Evolutionary conservation across 148 eudicot genomes (phyloP), one percentile per base, ranked within the genome.

Genomic region (Rhododendron molle): DNA sequence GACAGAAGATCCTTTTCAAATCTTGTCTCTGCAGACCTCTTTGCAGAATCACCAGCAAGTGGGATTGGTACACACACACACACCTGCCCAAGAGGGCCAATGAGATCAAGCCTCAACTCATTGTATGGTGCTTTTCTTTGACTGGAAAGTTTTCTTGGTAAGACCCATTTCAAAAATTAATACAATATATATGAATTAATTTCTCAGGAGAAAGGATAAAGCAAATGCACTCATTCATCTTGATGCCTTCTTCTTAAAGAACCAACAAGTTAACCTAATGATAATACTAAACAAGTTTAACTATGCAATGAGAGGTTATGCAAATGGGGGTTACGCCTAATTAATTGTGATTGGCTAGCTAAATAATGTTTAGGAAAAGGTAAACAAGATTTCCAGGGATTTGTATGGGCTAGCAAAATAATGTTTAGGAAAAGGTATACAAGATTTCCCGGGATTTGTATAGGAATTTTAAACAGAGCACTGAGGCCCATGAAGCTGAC

Each of bases 51-150:
- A 76, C 79, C 44, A 40, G 79, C 49, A 38, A 40, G 44, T 76
- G 65, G 40, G 79, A 76, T 40, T 38, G 79, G 26, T 74, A 36
- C 78, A 34, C 78, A 6, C 72, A 23, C 71, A 5, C 2, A 13
- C 78, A 74, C 50, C 80, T 77, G 81, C 81, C 52, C 81, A 78
- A 44, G n/a, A 44, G 81, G 54, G 32, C 16, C 46, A 44, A 23
- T 15, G 78, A 71, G 79, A 76, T 36, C 21, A 38, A 34, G 26
- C n/a, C 79, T 76, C 26, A 18, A 40, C 52, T 44, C 81, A 23
- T 23, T 44, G 23, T 44, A 11, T 77, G 30, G 50, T 20, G 81
- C 52, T 44, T 21, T 36, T 78, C 81, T 78, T 78, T 78, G 81
- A 78, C 81, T 12, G 81, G 13, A 78, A 78, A 78, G 28, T 11